Evolutionary conservation across 768 basidiomycete genomes (phyloP).

Genomic region (Hortiboletus campestris): DNA sequence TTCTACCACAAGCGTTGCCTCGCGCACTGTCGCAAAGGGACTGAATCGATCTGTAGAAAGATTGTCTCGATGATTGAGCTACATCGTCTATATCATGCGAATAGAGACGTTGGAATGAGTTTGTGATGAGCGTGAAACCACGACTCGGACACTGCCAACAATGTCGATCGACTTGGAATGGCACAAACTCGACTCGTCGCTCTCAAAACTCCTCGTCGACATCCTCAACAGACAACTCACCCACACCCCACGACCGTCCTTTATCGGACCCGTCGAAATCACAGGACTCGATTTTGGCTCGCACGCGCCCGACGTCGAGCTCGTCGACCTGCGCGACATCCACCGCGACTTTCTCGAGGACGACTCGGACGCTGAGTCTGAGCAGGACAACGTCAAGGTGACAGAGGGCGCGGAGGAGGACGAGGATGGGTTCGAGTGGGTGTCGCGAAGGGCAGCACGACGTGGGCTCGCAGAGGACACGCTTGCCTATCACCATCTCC

Average conservation of each 20-base stretch:
- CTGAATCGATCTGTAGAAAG: too few relatives aligned
- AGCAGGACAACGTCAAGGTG: constrained; percentile 41
- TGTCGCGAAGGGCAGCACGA: constrained; percentile 60
- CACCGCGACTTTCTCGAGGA: constrained; percentile 93
- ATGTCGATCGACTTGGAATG: constrained; percentile 99
- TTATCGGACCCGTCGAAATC: constrained; percentile 90
- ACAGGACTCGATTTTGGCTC: constrained; percentile 88
- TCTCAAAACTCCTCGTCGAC: constrained; percentile 66
- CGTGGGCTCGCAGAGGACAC: constrained; percentile 50
- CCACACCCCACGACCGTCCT: constrained; percentile 76
- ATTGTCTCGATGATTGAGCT: too few relatives aligned
- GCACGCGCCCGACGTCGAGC: constrained; percentile 76
- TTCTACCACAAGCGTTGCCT: not conserved
- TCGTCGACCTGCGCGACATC: constrained; percentile 90
- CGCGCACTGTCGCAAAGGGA: not conserved
- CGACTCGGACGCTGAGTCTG: constrained; percentile 36
- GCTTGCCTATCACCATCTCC: constrained; percentile 66
- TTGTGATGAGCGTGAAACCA: not conserved
- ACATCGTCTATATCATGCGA: not conserved
- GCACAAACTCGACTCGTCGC: constrained; percentile 71
- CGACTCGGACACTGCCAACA: not conserved
- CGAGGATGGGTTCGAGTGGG: constrained; percentile 84
- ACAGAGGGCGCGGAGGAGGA: constrained; percentile 49
- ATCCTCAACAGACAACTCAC: constrained; percentile 79
- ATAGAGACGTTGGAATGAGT: too few relatives aligned